A percentile compares a stretch with the other conserved stretches of the same genome.
These are phyloP conservation scores for Tulasnella sp. DNA, from an alignment of 768 basidiomycete species.

Conservation along the genomic window DNA sequence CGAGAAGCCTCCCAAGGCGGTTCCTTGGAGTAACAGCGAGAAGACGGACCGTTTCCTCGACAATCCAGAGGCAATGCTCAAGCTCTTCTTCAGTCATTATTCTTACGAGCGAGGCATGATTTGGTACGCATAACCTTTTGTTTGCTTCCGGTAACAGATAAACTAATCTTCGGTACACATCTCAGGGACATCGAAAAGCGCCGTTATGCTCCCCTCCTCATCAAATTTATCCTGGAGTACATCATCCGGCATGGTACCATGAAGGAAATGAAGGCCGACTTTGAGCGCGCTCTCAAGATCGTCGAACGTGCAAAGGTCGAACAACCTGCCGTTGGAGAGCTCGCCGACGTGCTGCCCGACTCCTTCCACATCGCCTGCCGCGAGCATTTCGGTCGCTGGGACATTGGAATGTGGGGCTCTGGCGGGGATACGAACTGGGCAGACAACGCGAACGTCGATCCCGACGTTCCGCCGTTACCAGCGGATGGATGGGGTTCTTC, in stretches of 20 bases:
- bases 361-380: conserved; percentile 19
- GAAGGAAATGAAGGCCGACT: conserved; percentile 6
- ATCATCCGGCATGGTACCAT: conserved; percentile 17
- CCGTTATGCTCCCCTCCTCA: conserved; percentile 18
- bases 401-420: conserved; percentile 13
- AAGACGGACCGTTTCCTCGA: conserved; percentile 20
- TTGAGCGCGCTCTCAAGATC: conserved; percentile 14
- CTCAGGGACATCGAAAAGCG: conserved; percentile 23
- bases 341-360: conserved; percentile 24
- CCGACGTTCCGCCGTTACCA: not conserved
- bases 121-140: conserved; percentile 1
- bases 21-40: not conserved
- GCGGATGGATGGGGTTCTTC: not conserved
- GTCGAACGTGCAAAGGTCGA: conserved; percentile 21
- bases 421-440: not conserved
- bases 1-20: not conserved
- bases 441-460: not conserved
- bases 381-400: conserved; percentile 12
- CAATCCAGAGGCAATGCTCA: not conserved
- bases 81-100: conserved; percentile 15
- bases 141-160: not conserved
- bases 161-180: not conserved
- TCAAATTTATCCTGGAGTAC: conserved; percentile 23
- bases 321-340: conserved; percentile 14
- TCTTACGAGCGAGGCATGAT: conserved; percentile 20